Percentiles rank a stretch among this genome's conserved stretches.
phyloP scores from a whole-genome alignment of 2,329 filamentous ascomycete species.

The Calonectria montana region DNA sequence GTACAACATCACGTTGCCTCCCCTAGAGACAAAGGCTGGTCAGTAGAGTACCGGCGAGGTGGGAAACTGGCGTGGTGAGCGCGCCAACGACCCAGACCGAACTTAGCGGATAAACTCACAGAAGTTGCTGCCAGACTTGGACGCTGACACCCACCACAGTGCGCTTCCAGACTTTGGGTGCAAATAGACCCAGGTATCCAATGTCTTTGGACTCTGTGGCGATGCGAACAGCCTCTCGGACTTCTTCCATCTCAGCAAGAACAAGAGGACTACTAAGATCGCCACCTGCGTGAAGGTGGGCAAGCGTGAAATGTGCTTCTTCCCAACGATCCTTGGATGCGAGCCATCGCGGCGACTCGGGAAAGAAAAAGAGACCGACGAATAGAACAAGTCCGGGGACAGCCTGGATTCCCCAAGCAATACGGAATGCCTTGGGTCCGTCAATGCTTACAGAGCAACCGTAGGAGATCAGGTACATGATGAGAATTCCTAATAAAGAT shows the following conservation, averaged over 20 bases:
- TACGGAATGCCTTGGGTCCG: conserved; percentile 68
- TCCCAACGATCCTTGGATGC: conserved; percentile 71
- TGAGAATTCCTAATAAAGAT: conserved; percentile 68
- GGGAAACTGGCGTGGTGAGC: not conserved
- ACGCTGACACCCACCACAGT: conserved; percentile 63
- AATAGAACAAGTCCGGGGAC: conserved; percentile 69
- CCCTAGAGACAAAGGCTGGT: conserved; percentile 35
- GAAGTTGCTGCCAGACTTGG: conserved; percentile 65
- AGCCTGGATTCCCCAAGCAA: conserved; percentile 74
- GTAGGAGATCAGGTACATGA: conserved; percentile 77
- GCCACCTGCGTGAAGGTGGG: conserved; percentile 67
- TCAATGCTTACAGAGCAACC: conserved; percentile 67
- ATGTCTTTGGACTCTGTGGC: conserved; percentile 51
- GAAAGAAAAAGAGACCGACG: conserved; percentile 68
- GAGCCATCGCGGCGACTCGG: conserved; percentile 73
- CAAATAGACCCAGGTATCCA: conserved; percentile 58
- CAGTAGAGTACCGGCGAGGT: not conserved
- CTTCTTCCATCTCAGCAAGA: conserved; percentile 67
- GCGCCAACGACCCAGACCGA: not conserved
- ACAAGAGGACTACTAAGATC: conserved; percentile 65
- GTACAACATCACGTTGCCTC: conserved; percentile 67
- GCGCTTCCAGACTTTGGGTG: conserved; percentile 60
- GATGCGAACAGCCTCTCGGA: conserved; percentile 54
- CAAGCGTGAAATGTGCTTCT: conserved; percentile 63
- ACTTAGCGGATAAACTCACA: conserved; percentile 35